phyloP scores from a whole-genome alignment of 495 filamentous ascomycete species.

The Podospora conica region DNA sequence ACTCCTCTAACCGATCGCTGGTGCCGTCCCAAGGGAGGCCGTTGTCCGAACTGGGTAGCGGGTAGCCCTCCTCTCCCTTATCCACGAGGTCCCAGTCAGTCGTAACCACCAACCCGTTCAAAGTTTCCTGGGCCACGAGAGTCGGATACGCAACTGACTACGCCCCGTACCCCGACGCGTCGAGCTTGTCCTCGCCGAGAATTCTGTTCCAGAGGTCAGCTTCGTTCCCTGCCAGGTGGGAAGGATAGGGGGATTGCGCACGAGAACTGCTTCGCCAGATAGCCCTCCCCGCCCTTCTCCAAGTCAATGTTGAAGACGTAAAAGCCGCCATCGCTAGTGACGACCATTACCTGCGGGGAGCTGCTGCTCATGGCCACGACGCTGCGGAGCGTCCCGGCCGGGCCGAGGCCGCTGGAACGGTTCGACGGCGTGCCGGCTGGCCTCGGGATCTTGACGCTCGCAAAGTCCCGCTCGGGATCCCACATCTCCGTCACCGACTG shows the following conservation, averaged over 20 bases:
- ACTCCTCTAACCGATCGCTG: no score
- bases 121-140: no score
- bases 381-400: slow-evolving; percentile 49
- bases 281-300: slow-evolving; percentile 92
- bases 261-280: slow-evolving; percentile 83
- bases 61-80: background rate
- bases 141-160: no score
- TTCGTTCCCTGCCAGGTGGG: background rate
- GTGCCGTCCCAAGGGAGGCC: background rate
- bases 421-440: slow-evolving; percentile 29
- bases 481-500: slow-evolving; percentile 92
- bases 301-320: slow-evolving; percentile 94
- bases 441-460: slow-evolving; percentile 90
- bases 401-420: slow-evolving; percentile 28
- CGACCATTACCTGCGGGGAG: slow-evolving; percentile 94
- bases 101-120: no score
- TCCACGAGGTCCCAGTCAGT: no score
- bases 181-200: slow-evolving; percentile 46
- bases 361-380: slow-evolving; percentile 94
- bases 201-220: slow-evolving; percentile 32
- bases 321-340: slow-evolving; percentile 90
- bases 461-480: slow-evolving; percentile 93
- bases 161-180: slow-evolving; percentile 35
- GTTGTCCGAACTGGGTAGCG: background rate
- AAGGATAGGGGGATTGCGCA: slow-evolving; percentile 37